Evolutionary conservation across 768 basidiomycete genomes (phyloP).

Genomic region (Russula foetens): DNA sequence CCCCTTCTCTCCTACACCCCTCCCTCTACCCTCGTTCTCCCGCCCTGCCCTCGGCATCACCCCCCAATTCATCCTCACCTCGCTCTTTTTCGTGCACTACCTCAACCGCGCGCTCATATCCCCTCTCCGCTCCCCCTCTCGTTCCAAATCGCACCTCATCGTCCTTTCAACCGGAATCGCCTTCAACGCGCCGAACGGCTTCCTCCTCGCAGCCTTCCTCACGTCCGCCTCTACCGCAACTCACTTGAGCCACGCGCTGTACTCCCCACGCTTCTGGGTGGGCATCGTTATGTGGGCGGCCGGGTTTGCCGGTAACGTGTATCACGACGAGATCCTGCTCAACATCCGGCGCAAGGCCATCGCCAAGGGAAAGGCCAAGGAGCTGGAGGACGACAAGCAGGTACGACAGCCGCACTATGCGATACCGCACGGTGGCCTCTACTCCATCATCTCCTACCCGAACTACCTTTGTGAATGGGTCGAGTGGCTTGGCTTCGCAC

Average conservation of each 20-base stretch:
- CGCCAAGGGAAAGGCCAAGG: conserved; percentile 26
- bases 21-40: conserved; percentile 29
- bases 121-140: conserved; percentile 71
- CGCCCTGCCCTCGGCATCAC: conserved; percentile 27
- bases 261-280: conserved; percentile 45
- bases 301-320: conserved; percentile 74
- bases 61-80: conserved; percentile 36
- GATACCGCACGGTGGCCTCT: conserved; percentile 74
- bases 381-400: conserved; percentile 10
- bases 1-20: conserved; percentile 35
- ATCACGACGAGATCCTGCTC: conserved; percentile 86
- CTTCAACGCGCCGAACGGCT: conserved; percentile 73
- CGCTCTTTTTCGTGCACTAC: conserved; percentile 70
- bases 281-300: conserved; percentile 59
- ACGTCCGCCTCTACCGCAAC: conserved; percentile 45
- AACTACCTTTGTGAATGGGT: conserved; percentile 95
- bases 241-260: conserved; percentile 32
- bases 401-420: conserved; percentile 50
- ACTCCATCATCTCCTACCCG: conserved; percentile 76
- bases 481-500: conserved; percentile 85
- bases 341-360: conserved; percentile 63
- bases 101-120: conserved; percentile 73
- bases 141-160: conserved; percentile 64
- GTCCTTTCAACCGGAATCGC: conserved; percentile 46
- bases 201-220: conserved; percentile 61